Evolutionary conservation across 2,329 filamentous ascomycete species (phyloP).

Genomic region (Penicillium brasilianum): DNA sequence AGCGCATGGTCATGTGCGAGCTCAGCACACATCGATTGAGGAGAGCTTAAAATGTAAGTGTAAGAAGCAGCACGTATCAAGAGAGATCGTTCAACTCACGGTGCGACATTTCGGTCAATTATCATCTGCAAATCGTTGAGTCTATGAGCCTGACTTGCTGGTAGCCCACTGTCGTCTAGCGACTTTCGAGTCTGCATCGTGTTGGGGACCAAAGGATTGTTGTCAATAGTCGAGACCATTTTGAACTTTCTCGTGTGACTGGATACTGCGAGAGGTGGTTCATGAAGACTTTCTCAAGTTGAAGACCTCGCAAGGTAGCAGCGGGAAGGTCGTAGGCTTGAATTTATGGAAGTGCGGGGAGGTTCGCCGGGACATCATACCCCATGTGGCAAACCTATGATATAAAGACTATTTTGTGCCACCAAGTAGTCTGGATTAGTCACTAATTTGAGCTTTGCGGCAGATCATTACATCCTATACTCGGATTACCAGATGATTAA

Average conservation of each 20-base stretch:
- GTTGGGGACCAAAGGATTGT: constrained; percentile 28
- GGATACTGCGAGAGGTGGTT: neutral
- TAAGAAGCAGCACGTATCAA: neutral
- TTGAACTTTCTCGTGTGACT: neutral
- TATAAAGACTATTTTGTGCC: constrained; percentile 5
- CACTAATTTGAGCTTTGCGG: neutral
- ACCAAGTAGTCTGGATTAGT: neutral
- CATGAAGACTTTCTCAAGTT: neutral
- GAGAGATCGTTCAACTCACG: constrained; percentile 17
- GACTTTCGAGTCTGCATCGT: constrained; percentile 21
- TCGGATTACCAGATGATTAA: no score
- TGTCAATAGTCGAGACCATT: constrained; percentile 20
- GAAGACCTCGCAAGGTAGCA: neutral
- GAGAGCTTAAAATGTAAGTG: constrained; percentile 18
- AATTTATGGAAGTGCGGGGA: constrained; percentile 5
- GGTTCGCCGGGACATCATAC: neutral
- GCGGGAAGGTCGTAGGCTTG: neutral
- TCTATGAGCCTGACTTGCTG: constrained; percentile 1
- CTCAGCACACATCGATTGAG: constrained; percentile 26
- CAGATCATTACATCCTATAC: neutral
- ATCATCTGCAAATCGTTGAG: constrained; percentile 20
- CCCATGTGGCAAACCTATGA: constrained; percentile 4
- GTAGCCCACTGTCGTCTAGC: constrained; percentile 8
- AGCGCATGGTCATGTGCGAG: constrained; percentile 31
- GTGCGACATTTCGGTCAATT: constrained; percentile 26